Conservation (phyloP, 1,284 basidiomycete species). For the Vanrija sp. region DNA sequence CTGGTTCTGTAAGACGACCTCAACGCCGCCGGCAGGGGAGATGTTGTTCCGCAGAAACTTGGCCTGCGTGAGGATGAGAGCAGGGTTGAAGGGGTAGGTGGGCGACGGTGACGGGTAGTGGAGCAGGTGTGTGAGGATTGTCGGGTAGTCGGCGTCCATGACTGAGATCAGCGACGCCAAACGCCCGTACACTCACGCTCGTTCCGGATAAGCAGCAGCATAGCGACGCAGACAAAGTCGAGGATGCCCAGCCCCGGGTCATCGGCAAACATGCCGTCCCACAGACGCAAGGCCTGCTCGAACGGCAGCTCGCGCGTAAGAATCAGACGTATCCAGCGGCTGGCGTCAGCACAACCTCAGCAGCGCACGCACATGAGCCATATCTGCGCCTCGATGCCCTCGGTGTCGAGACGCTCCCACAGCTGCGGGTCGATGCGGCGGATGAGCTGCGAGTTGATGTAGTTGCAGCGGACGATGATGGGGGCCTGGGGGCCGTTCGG, state of each 20-base stretch:
- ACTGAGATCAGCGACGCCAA: constrained; percentile 54
- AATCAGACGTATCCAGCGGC: constrained; percentile 83
- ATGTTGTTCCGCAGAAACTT: constrained; percentile 69
- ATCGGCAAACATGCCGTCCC: constrained; percentile 87
- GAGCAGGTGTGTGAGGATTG: constrained; percentile 72
- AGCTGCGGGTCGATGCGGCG: constrained; percentile 77
- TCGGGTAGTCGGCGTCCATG: constrained; percentile 76
- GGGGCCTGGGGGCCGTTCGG: constrained; percentile 56
- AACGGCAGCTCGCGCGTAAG: constrained; percentile 81
- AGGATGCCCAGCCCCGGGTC: constrained; percentile 66
- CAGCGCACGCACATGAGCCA: constrained; percentile 73
- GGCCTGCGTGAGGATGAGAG: constrained; percentile 75
- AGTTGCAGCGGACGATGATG: constrained; percentile 73
- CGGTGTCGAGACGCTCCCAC: constrained; percentile 66
- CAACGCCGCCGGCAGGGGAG: constrained; percentile 65
- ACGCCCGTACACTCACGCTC: constrained; percentile 56
- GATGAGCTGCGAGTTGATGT: constrained; percentile 68
- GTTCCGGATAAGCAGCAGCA: constrained; percentile 87
- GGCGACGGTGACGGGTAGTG: constrained; percentile 63
- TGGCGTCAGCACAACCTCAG: constrained; percentile 37
- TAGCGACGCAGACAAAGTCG: constrained; percentile 81
- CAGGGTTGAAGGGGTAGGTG: constrained; percentile 51
- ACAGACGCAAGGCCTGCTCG: constrained; percentile 68
- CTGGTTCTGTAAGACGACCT: constrained; percentile 73
- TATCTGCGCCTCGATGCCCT: constrained; percentile 86